Evolutionary conservation across 345 rosid genomes (phyloP).

Genomic region (Leavenworthia alabamica): DNA sequence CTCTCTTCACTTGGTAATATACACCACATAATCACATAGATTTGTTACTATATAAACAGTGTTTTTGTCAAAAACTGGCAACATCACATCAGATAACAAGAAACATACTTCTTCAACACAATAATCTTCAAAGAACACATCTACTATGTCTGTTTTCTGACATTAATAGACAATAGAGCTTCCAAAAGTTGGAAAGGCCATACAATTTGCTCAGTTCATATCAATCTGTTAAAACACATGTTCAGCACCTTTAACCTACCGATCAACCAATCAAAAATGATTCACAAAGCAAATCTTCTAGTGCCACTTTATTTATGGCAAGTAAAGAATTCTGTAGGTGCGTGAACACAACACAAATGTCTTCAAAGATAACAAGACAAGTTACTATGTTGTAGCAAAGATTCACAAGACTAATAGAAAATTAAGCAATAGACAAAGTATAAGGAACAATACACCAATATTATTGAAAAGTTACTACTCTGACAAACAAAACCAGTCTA

Average conservation of each 20-base stretch:
- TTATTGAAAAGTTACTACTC: slow-evolving; percentile 26
- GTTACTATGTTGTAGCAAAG: not conserved
- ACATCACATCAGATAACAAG: not conserved
- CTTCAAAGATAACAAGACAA: slow-evolving; percentile 10
- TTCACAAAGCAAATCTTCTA: slow-evolving; percentile 10
- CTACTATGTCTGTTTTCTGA: slow-evolving; percentile 1
- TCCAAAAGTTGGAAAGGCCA: not conserved
- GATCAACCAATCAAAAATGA: not conserved
- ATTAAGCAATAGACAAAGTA: slow-evolving; percentile 3
- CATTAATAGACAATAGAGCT: not conserved
- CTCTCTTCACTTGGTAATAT: not conserved
- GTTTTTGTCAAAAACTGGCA: not conserved
- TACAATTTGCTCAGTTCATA: slow-evolving; percentile 5
- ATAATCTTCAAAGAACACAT: slow-evolving; percentile 6
- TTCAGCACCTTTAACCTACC: slow-evolving; percentile 7
- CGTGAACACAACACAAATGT: slow-evolving; percentile 2
- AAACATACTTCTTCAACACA: too few species aligned
- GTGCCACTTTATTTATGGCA: slow-evolving; percentile 7
- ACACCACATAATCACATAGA: slow-evolving; percentile 6
- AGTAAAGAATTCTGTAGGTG: slow-evolving; percentile 1
- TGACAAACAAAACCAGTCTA: slow-evolving; percentile 30
- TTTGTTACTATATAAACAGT: not conserved
- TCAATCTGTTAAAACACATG: slow-evolving; percentile 12
- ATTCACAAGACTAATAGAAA: not conserved
- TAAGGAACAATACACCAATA: slow-evolving; percentile 10